Evolutionary conservation across 345 rosid genomes (phyloP), one percentile per base, ranked within the genome.

Genomic region (Gynandropsis gynandra): DNA sequence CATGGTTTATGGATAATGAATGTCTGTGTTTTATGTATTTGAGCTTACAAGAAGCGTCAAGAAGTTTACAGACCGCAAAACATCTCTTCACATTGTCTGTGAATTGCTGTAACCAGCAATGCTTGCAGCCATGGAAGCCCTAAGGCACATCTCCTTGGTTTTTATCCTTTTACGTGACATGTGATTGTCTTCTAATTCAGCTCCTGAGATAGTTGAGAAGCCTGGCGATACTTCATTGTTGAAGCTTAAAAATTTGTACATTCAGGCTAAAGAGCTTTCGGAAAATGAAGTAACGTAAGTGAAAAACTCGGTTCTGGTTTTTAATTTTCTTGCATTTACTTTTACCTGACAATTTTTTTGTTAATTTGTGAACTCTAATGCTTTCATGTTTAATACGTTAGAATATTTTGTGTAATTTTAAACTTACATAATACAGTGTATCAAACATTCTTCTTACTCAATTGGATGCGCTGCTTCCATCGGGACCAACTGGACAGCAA

Each of bases 161-260:
- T 3, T 21, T 51, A 10, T 51, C 33, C 48, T 45, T 21, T 53
- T 15, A 16, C 54, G n/a, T n/a, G n/a, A n/a, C 56, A 38, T 56
- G 27, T 52, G 61, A 59, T 54, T 37, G 34, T 52, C 8, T 67
- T 36, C 58, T 42, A 36, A 63, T 64, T 63, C 85, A 82, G 97
- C 78, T 67, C 92, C 95, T 20, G 97, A 82, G 69, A 71, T 82
- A 58, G 83, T 85, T 62, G 97, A 82, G 76, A 88, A 79, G 73
- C 89, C 80, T 33, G 83, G 82, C 53, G 97, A 88, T 71, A 66
- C 3, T 58, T 80, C 89, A 16, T 74, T 82, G 24, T 41, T 68
- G 18, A 85, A 12, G 75, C 79, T 85, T 43, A 82, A 70, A 58
- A 4, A 0, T 50, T 65, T 73, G 13, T 88, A 88, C 63, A 72